These are phyloP conservation scores for Medicago arabica DNA, from an alignment of 306 rosid genomes.

Conservation along the genomic window DNA sequence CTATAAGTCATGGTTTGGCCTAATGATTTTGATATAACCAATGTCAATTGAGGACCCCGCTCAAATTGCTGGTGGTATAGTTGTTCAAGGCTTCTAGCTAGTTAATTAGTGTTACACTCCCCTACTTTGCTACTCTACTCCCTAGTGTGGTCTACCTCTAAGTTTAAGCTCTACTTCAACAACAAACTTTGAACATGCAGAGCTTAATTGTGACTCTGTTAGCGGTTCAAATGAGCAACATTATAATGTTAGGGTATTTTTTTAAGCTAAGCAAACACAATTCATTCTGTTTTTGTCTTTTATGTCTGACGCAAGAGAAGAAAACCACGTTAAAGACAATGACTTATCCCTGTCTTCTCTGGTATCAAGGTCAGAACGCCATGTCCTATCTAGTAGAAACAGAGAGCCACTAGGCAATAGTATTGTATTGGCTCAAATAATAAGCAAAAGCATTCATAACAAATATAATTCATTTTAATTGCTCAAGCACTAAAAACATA, in stretches of 20 bases:
- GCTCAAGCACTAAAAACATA: no score
- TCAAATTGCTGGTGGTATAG: neutral
- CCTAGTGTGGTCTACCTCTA: constrained; percentile 6
- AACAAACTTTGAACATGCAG: no score
- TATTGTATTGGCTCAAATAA: constrained; percentile 1
- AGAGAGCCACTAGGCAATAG: constrained; percentile 9
- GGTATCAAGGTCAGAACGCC: constrained; percentile 16
- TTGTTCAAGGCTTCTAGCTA: neutral
- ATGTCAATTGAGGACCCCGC: constrained; percentile 6
- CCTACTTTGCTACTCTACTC: no score
- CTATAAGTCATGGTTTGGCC: neutral
- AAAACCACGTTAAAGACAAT: constrained; percentile 20
- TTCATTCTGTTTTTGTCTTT: neutral
- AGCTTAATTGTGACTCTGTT: no score
- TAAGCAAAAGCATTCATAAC: neutral
- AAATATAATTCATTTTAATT: no score
- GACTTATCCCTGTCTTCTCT: constrained; percentile 45
- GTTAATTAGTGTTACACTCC: neutral
- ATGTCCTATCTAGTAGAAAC: constrained; percentile 24
- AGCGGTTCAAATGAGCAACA: no score
- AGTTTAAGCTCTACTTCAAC: constrained; percentile 1
- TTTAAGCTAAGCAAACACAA: neutral
- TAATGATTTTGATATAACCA: constrained; percentile 29
- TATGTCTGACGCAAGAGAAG: constrained; percentile 17
- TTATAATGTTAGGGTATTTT: no score